These are phyloP conservation scores for Lodderomyces pseudojiufengensis DNA, from an alignment of 1,139 yeast genomes.

Conservation along the genomic window DNA sequence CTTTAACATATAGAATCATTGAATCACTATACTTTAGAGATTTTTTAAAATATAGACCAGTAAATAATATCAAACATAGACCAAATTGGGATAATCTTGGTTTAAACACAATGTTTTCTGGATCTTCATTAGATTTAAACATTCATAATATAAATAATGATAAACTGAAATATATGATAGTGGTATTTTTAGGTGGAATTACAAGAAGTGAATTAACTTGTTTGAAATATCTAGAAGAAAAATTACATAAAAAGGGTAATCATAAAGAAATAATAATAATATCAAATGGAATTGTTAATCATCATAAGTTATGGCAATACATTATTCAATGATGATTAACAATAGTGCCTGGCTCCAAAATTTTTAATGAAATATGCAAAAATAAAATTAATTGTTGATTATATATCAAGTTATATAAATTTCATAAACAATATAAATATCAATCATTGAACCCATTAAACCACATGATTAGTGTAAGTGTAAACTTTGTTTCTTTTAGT, in stretches of 20 bases:
- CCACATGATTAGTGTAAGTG: too few species aligned
- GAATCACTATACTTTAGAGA: slow-evolving; percentile 49
- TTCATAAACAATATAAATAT: too few species aligned
- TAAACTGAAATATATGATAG: slow-evolving; percentile 42
- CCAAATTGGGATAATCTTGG: slow-evolving; percentile 46
- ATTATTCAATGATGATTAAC: slow-evolving; percentile 4
- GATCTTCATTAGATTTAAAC: slow-evolving; percentile 34
- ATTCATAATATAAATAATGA: slow-evolving; percentile 30
- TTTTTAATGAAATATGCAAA: too few species aligned
- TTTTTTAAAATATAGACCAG: slow-evolving; percentile 41
- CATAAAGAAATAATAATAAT: slow-evolving; percentile 48
- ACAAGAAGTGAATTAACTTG: slow-evolving; percentile 75
- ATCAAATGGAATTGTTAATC: slow-evolving; percentile 55
- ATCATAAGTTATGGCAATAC: slow-evolving; percentile 28
- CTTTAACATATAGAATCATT: slow-evolving; percentile 45
- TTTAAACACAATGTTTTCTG: slow-evolving; percentile 37
- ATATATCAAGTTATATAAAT: too few species aligned
- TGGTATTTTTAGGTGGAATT: slow-evolving; percentile 68
- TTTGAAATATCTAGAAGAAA: slow-evolving; percentile 50
- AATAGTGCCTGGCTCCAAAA: too few species aligned
- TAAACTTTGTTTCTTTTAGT: too few species aligned
- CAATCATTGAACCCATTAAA: too few species aligned
- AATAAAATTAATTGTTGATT: not conserved
- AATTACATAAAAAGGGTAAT: slow-evolving; percentile 26
- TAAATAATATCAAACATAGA: slow-evolving; percentile 34